Evolutionary conservation across 176 grass and related monocot genomes (phyloP).

Genomic region (Aechmea fasciata): DNA sequence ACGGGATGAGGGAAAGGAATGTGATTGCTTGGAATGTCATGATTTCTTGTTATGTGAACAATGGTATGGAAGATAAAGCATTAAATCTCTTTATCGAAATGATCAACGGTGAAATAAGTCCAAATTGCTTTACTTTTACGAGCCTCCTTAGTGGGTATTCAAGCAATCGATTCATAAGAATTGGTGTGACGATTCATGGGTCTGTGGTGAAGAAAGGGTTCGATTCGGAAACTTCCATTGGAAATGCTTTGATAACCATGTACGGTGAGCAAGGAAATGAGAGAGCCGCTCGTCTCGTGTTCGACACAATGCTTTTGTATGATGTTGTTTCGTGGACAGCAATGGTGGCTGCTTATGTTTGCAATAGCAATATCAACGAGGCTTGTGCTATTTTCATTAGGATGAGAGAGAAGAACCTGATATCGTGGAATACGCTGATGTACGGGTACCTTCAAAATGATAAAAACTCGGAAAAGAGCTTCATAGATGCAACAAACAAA

Average conservation of each 20-base stretch:
- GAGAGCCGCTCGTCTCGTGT: conserved; percentile 8
- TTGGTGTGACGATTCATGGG: conserved; percentile 10
- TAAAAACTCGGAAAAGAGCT: conserved; percentile 2
- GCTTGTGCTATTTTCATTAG: conserved; percentile 14
- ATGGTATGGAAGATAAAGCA: conserved; percentile 13
- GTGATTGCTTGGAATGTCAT: conserved; percentile 19
- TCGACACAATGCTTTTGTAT: conserved; percentile 11
- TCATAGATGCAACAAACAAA: neutral
- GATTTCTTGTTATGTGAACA: conserved; percentile 14
- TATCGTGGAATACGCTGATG: conserved; percentile 26
- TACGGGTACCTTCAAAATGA: conserved; percentile 17
- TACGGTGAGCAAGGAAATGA: conserved; percentile 15
- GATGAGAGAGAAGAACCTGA: conserved; percentile 18
- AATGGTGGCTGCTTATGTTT: conserved; percentile 22
- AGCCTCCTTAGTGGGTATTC: conserved; percentile 20
- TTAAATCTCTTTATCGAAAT: conserved; percentile 12
- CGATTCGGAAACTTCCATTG: conserved; percentile 1
- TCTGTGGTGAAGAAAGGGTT: conserved; percentile 17
- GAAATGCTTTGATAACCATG: conserved; percentile 25
- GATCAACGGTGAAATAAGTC: conserved; percentile 2
- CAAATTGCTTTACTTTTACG: conserved; percentile 22
- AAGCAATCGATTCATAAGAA: conserved; percentile 1
- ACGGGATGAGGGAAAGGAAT: conserved; percentile 9
- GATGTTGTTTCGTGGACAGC: conserved; percentile 22
- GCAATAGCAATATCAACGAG: conserved; percentile 2